A percentile compares a stretch with the other conserved stretches of the same genome.
Conservation (phyloP, 139 green algal species). For the Ostreobium quekettii region DNA sequence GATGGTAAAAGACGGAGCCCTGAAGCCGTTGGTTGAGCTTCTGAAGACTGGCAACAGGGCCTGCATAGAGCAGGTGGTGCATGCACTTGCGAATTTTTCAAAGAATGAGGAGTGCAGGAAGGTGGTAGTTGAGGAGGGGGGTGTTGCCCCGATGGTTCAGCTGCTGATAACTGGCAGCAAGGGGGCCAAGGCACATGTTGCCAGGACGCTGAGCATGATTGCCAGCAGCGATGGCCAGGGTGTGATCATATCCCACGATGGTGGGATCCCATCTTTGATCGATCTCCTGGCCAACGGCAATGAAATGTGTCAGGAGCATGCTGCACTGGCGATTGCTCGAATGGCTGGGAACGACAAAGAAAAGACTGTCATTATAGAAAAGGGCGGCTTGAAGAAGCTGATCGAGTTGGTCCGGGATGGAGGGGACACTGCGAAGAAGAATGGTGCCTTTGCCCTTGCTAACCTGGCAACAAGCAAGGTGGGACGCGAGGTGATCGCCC, state of each 20-base stretch:
- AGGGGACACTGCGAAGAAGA: neutral
- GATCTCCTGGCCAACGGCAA: slow-evolving; percentile 20
- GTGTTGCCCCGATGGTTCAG: slow-evolving; percentile 7
- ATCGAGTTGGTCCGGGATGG: slow-evolving; percentile 16
- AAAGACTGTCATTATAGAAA: slow-evolving; percentile 17
- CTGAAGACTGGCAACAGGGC: neutral
- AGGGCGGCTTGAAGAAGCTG: slow-evolving; percentile 13
- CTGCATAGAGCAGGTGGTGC: slow-evolving; percentile 11
- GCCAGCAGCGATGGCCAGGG: slow-evolving; percentile 12
- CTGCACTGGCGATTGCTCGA: slow-evolving; percentile 11
- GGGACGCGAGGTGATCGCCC: slow-evolving; percentile 14
- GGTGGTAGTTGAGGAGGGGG: slow-evolving; percentile 3
- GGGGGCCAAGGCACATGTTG: slow-evolving; percentile 10
- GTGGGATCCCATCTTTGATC: slow-evolving; percentile 18
- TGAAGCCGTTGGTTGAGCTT: slow-evolving; percentile 11
- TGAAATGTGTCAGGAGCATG: slow-evolving; percentile 14
- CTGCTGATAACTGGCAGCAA: slow-evolving; percentile 16
- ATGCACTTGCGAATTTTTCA: slow-evolving; percentile 10
- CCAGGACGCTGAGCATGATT: slow-evolving; percentile 9
- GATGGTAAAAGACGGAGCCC: slow-evolving; percentile 11
- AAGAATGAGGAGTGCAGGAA: neutral
- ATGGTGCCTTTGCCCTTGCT: slow-evolving; percentile 4
- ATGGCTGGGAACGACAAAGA: slow-evolving; percentile 20
- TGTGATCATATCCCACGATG: slow-evolving; percentile 18
- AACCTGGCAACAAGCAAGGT: slow-evolving; percentile 14